These are phyloP conservation scores for Cicer yamashitae DNA, from an alignment of 306 rosid genomes.

Conservation along the genomic window DNA sequence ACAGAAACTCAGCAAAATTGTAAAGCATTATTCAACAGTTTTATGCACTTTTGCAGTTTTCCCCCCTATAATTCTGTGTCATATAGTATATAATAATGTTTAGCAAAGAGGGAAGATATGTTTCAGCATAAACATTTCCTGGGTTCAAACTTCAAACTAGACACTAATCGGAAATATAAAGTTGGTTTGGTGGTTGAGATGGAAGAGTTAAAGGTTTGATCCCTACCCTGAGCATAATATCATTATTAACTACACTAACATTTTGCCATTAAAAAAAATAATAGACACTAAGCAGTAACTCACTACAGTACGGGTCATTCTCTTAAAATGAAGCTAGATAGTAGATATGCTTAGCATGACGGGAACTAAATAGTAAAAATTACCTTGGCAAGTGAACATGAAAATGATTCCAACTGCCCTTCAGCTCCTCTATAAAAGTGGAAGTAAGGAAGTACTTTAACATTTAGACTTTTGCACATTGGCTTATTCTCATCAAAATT, in stretches of 20 bases:
- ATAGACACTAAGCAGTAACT: conserved; percentile 7
- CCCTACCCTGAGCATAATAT: not conserved
- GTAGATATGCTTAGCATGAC: conserved; percentile 32
- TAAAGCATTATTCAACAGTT: conserved; percentile 4
- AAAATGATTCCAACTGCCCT: conserved; percentile 90
- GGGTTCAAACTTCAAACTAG: conserved; percentile 27
- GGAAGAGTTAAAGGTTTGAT: not conserved
- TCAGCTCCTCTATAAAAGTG: conserved; percentile 97
- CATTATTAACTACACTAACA: not conserved
- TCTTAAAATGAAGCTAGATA: conserved; percentile 16
- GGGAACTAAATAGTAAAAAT: conserved; percentile 35
- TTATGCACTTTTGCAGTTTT: not conserved
- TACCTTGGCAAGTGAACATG: conserved; percentile 99
- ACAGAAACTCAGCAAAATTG: not conserved
- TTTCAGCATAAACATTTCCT: conserved; percentile 25
- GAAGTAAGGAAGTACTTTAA: conserved; percentile 96
- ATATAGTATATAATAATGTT: conserved; percentile 5
- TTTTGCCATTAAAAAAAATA: not conserved
- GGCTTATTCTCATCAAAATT: conserved; percentile 97
- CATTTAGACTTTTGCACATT: conserved; percentile 96
- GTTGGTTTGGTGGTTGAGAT: not conserved
- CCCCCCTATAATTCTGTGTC: not conserved
- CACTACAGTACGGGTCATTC: not conserved
- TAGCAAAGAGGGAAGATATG: conserved; percentile 22
- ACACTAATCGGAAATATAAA: not conserved